Evolutionary conservation across 176 grass and related monocot genomes (phyloP).

Genomic region (barley (Hordeum vulgare)): DNA sequence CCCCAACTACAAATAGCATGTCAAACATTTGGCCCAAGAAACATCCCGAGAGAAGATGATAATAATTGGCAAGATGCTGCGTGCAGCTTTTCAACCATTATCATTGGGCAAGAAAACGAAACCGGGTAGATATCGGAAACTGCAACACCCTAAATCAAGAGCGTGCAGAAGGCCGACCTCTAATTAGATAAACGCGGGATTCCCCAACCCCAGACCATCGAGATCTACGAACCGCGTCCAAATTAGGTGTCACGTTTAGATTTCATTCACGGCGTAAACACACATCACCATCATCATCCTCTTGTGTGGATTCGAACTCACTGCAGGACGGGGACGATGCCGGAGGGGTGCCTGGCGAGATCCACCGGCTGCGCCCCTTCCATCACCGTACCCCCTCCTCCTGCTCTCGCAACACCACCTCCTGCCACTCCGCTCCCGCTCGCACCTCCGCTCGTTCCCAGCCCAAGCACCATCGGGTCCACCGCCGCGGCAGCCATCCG

Average conservation of each 20-base stretch:
- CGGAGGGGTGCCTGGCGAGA: constrained; percentile 41
- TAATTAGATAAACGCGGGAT: background rate
- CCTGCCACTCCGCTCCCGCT: background rate
- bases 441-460: background rate
- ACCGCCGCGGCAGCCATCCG: constrained; percentile 20
- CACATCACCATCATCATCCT: background rate
- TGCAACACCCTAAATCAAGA: background rate
- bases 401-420: background rate
- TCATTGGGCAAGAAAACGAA: background rate
- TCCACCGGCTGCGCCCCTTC: constrained; percentile 13
- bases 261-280: background rate
- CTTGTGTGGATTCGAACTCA: constrained; percentile 30
- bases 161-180: background rate
- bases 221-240: background rate
- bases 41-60: background rate
- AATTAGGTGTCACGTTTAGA: background rate
- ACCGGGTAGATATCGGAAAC: background rate
- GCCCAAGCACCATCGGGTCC: constrained; percentile 8
- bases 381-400: background rate
- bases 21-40: background rate
- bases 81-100: background rate
- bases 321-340: constrained; percentile 65
- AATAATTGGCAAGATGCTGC: background rate
- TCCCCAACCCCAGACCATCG: background rate
- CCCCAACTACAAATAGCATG: background rate